Base-by-base conservation (phyloP, 129 eudicot genomes). In the Tanacetum coccineum region DNA sequence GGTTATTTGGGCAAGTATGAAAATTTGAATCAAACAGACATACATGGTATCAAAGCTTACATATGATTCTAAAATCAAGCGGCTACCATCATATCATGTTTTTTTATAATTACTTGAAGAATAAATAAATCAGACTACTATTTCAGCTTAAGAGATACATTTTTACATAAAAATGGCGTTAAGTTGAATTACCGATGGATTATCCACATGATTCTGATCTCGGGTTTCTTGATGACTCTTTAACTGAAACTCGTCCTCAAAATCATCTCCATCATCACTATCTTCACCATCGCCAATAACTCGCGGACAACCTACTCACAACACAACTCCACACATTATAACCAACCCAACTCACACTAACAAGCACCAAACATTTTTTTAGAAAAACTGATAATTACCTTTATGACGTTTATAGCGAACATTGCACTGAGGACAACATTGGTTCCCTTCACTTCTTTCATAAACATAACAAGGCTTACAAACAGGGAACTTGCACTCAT, bases 241-340 rank as follows among this genome's bases (percentile, higher is more conserved):
- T 14, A 79, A 68, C 81, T 80, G 96, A 75, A 93, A 89, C 65
- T 87, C 96, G 9, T 93, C 88, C 4, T 89, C 96, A 22, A 93
- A 88, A 74, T 93, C 95, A 74, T 86, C 89, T 13, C 78, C 82
- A 55, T 86, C 86, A 6, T 21, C 62, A 64, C 87, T 78, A 44
- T 89, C 96, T 82, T 93, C 98, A 9, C 84, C 99, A 49, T 93
- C 98, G 11, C 95, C 96, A 40, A 72, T 90, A 63, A 88, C 95
- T 45, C 95, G 84, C 2, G 95, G 88, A 76, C 92, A 80, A 10
- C 96, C 98, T 92, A 74, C 13, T 30, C 49, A 77, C 57, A 66
- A 39, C 56, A 75, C 40, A 51, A 21, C 77, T 70, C 45, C 50
- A 72, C 61, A 28, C 40, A 46, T 40, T 59, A 3, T 26, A 52